These are phyloP conservation scores for Diaporthe capsici DNA, from an alignment of 2,329 filamentous ascomycete species.

Conservation along the genomic window DNA sequence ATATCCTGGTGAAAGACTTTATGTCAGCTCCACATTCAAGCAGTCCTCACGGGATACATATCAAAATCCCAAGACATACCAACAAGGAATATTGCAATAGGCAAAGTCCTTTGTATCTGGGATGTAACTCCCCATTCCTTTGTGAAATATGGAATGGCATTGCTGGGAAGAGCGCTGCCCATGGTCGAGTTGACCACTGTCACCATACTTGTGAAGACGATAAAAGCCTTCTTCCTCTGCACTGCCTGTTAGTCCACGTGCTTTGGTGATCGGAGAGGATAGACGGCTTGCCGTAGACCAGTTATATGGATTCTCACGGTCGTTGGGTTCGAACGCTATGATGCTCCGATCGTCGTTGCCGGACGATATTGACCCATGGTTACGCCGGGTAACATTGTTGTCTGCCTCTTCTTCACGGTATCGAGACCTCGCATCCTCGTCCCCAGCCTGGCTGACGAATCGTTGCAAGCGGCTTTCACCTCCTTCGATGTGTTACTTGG, in stretches of 20 bases:
- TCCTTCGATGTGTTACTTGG: constrained; percentile 9
- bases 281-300: constrained; percentile 56
- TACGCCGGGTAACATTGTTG: constrained; percentile 46
- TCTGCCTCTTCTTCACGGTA: constrained; percentile 60
- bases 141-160: constrained; percentile 71
- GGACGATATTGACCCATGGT: constrained; percentile 50
- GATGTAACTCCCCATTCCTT: constrained; percentile 69
- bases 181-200: constrained; percentile 78
- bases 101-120: constrained; percentile 62
- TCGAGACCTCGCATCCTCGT: constrained; percentile 57
- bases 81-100: constrained; percentile 74
- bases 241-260: constrained; percentile 33
- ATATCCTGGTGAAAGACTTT: constrained; percentile 57
- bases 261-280: background rate
- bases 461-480: constrained; percentile 34
- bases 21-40: background rate
- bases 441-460: constrained; percentile 50
- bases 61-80: constrained; percentile 48
- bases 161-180: constrained; percentile 74
- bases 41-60: too few species aligned
- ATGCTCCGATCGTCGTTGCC: constrained; percentile 50
- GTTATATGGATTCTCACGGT: constrained; percentile 68
- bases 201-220: constrained; percentile 69
- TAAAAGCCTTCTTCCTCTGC: constrained; percentile 67
- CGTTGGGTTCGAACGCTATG: constrained; percentile 62